These are phyloP conservation scores for Lyophyllum semitale DNA, from an alignment of 768 basidiomycete species.

Conservation along the genomic window DNA sequence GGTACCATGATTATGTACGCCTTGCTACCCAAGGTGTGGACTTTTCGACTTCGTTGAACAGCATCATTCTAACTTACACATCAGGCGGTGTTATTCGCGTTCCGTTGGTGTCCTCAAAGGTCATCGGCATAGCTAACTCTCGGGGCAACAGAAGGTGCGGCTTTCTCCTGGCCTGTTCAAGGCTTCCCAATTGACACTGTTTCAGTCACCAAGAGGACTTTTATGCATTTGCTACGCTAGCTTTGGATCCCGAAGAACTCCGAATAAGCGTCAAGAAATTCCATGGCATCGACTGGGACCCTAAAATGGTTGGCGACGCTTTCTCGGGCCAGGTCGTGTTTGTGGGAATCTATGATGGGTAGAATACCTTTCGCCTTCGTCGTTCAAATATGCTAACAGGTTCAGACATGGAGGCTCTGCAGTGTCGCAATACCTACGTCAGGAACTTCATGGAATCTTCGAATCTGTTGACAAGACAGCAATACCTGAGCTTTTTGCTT, in stretches of 20 bases:
- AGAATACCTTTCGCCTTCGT: constrained; percentile 20
- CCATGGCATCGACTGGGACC: constrained; percentile 74
- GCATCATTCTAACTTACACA: constrained; percentile 12
- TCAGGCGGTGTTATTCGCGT: constrained; percentile 67
- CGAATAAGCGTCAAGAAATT: constrained; percentile 60
- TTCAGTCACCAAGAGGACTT: constrained; percentile 89
- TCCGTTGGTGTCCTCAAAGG: constrained; percentile 72
- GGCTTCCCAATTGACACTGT: constrained; percentile 11
- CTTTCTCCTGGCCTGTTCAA: not conserved
- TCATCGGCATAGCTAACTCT: constrained; percentile 75
- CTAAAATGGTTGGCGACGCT: constrained; percentile 48
- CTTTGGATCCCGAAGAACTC: constrained; percentile 76
- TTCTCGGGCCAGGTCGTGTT: constrained; percentile 79
- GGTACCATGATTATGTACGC: constrained; percentile 77
- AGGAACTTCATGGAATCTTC: constrained; percentile 83
- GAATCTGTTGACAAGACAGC: constrained; percentile 73
- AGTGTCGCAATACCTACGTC: constrained; percentile 82
- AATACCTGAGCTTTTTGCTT: constrained; percentile 74
- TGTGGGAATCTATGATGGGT: constrained; percentile 94
- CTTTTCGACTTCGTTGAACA: not conserved
- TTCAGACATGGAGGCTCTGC: constrained; percentile 89
- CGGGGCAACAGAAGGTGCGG: constrained; percentile 73
- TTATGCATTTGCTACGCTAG: constrained; percentile 73
- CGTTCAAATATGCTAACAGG: constrained; percentile 6
- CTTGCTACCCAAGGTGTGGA: constrained; percentile 38